Conservation (phyloP, 2,329 filamentous ascomycete species). For the Aureobasidium sp. region DNA sequence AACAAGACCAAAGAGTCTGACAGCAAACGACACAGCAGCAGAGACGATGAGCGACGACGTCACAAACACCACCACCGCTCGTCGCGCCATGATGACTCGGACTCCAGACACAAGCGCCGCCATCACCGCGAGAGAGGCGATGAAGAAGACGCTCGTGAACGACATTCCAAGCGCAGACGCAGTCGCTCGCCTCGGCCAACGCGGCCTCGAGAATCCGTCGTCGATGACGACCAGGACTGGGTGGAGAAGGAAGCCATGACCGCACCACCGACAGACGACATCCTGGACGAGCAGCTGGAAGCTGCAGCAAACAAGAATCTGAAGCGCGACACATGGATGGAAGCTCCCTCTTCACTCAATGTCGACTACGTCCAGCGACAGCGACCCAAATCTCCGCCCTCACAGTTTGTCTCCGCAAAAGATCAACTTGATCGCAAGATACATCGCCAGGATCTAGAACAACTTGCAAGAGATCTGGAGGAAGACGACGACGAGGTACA, state of each 20-base stretch:
- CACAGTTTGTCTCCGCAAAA: constrained; percentile 40
- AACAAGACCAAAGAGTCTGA: constrained; percentile 53
- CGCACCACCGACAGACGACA: constrained; percentile 36
- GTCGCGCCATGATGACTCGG: constrained; percentile 34
- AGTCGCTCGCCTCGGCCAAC: constrained; percentile 26
- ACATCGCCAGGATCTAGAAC: constrained; percentile 76
- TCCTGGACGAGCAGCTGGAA: constrained; percentile 37
- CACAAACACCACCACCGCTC: constrained; percentile 44
- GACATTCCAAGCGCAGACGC: constrained; percentile 26
- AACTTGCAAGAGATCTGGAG: constrained; percentile 56
- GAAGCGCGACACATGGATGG: constrained; percentile 90
- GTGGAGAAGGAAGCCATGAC: constrained; percentile 39
- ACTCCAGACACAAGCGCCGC: constrained; percentile 54
- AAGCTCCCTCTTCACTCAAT: constrained; percentile 71
- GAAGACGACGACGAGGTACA: constrained; percentile 44
- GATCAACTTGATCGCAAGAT: constrained; percentile 63
- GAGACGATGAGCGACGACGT: constrained; percentile 31
- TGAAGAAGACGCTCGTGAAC: constrained; percentile 31
- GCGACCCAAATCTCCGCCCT: constrained; percentile 44
- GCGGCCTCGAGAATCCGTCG: constrained; percentile 35
- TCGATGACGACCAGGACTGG: constrained; percentile 38
- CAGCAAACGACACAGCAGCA: constrained; percentile 39
- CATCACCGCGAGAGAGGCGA: constrained; percentile 43
- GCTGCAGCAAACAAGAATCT: constrained; percentile 35
- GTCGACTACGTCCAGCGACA: constrained; percentile 71